Evolutionary conservation across 345 rosid genomes (phyloP).

Genomic region (Hevea brasiliensis): DNA sequence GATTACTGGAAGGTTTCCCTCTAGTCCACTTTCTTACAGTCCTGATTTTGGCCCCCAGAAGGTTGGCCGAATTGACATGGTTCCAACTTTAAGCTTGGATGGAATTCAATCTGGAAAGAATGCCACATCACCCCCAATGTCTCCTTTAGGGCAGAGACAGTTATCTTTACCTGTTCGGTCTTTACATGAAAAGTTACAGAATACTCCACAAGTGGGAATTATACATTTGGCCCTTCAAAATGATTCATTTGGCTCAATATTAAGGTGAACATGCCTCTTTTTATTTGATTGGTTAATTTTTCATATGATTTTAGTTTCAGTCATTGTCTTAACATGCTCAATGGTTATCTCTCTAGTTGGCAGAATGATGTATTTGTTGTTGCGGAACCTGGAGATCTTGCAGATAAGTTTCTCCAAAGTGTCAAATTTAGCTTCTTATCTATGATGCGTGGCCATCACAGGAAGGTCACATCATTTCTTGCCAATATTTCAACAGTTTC

Average conservation of each 20-base stretch:
- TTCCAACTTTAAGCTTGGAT: slow-evolving; percentile 94
- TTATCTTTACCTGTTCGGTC: slow-evolving; percentile 72
- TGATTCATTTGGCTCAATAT: slow-evolving; percentile 71
- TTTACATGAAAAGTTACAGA: slow-evolving; percentile 87
- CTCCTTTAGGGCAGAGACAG: slow-evolving; percentile 69
- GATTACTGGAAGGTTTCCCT: slow-evolving; percentile 88
- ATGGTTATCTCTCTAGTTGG: slow-evolving; percentile 56
- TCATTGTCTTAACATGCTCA: slow-evolving; percentile 27
- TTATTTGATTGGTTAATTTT: slow-evolving; percentile 4
- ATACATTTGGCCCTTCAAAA: slow-evolving; percentile 89
- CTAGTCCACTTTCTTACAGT: slow-evolving; percentile 86
- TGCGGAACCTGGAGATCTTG: slow-evolving; percentile 96
- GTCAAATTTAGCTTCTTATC: slow-evolving; percentile 79
- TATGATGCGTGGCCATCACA: slow-evolving; percentile 47
- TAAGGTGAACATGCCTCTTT: slow-evolving; percentile 58
- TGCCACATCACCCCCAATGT: slow-evolving; percentile 62
- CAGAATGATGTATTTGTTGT: slow-evolving; percentile 97
- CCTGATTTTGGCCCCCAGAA: slow-evolving; percentile 76
- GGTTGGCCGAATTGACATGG: slow-evolving; percentile 74
- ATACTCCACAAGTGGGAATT: slow-evolving; percentile 86
- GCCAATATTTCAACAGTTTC: slow-evolving; percentile 67
- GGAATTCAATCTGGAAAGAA: slow-evolving; percentile 62
- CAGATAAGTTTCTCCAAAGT: slow-evolving; percentile 78
- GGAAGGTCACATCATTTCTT: slow-evolving; percentile 54
- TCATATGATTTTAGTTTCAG: slow-evolving; percentile 17